Base-by-base conservation (phyloP, 176 grass and related monocot genomes). In the Puccinellia tenuiflora region DNA sequence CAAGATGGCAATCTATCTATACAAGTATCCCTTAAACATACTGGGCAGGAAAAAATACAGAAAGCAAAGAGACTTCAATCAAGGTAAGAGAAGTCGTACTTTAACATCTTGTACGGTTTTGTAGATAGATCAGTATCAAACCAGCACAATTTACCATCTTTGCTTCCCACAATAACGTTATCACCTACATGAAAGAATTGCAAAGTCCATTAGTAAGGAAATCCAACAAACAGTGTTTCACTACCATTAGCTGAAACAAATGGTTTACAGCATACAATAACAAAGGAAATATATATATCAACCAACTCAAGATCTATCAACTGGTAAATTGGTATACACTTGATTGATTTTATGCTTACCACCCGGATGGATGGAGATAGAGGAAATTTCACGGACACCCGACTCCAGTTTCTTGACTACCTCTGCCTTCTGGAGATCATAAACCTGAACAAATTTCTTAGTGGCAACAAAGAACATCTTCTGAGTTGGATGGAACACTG, bases 81-180 rank as follows among this genome's bases (percentile, higher is more conserved):
- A 13, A 45, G 25, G 45, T 37, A 77, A 84, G 17, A 75, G 28
- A 76, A 35, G 75, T 69, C 68, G n/a, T 94, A 99, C 96, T 85
- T 93, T 31, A 99, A 86, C 57, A 81, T 94, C 65, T 94, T 99
- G 77, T 99, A 99, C 18, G 96, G 89, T 14, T 83, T 73, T 6
- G 93, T 90, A 22, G 93, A 96, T 48, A 93, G 79, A 80, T 99
- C 96, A 43, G 94, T 92, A 92, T 99, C 96, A 56, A 99, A 99
- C 96, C 96, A 99, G 42, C 96, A 96, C 79, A 99, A 37, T 90
- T 96, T 99, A 26, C 96, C 96, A 75, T 99, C 96, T 85, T 87
- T 96, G 86, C 96, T 99, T 53, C 96, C 96, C 7, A 96, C 96
- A 47, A 99, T 92, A 87, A 99, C 68, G 90, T 99, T 94, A 87